A percentile compares a stretch with the other conserved stretches of the same genome.
Conservation (phyloP, 768 basidiomycete species). For the Termitomyces sp. region DNA sequence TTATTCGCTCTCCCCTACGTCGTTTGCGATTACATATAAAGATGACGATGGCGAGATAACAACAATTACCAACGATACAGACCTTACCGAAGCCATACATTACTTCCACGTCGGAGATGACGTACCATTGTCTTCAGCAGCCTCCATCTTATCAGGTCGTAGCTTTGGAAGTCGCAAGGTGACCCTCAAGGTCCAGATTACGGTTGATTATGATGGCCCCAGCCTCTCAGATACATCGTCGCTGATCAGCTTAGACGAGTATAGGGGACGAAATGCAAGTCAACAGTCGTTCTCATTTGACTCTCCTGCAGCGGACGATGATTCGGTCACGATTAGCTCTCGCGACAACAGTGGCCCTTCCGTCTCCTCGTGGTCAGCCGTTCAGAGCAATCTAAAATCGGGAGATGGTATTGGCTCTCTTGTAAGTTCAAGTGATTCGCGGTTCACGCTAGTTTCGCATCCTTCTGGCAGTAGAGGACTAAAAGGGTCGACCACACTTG, state of each 20-base stretch:
- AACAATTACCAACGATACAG: constrained; percentile 60
- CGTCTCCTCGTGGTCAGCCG: background rate
- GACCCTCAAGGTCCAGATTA: constrained; percentile 69
- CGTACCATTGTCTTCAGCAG: constrained; percentile 61
- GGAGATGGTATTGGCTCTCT: constrained; percentile 1
- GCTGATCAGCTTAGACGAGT: constrained; percentile 73
- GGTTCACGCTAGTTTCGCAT: constrained; percentile 10
- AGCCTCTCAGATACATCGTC: constrained; percentile 88
- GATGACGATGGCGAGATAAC: constrained; percentile 85
- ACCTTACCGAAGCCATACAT: constrained; percentile 81
- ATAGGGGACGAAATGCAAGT: constrained; percentile 53
- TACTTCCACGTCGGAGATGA: constrained; percentile 86
- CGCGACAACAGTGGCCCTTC: constrained; percentile 43
- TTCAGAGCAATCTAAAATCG: background rate
- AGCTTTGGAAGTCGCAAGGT: constrained; percentile 70
- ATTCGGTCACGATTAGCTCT: constrained; percentile 73
- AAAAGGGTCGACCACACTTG: background rate
- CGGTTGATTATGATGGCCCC: constrained; percentile 87
- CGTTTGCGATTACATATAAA: constrained; percentile 75
- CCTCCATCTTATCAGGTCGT: constrained; percentile 68
- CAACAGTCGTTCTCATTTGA: constrained; percentile 49
- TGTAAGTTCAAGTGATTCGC: constrained; percentile 4
- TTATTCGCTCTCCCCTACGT: constrained; percentile 66
- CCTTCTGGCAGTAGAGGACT: background rate
- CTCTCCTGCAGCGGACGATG: constrained; percentile 52